Conservation (phyloP, 768 basidiomycete species). For the Lactifluus echinatus region DNA sequence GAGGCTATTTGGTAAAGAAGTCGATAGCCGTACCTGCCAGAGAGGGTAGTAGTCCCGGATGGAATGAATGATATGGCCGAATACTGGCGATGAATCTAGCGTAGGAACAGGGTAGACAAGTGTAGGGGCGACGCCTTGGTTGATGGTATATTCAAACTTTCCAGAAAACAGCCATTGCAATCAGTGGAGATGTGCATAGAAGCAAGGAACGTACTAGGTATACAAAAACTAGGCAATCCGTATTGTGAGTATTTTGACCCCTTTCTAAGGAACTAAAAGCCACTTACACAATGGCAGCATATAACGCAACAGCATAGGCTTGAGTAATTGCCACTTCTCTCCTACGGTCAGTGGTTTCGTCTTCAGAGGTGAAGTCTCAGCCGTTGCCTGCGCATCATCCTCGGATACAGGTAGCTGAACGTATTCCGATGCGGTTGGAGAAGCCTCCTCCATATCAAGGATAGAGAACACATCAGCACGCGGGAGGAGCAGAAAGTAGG, state of each 20-base stretch:
- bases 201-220: conserved; percentile 41
- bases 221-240: conserved; percentile 39
- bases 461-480: conserved; percentile 41
- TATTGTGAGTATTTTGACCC: not conserved
- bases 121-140: conserved; percentile 86
- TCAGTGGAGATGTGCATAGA: not conserved
- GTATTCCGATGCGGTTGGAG: conserved; percentile 30
- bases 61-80: conserved; percentile 72
- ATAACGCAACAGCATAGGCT: conserved; percentile 69
- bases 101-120: conserved; percentile 81
- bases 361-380: conserved; percentile 20
- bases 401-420: conserved; percentile 31
- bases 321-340: conserved; percentile 78
- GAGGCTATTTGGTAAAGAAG: not conserved
- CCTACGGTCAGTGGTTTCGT: conserved; percentile 43
- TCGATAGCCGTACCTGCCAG: conserved; percentile 61
- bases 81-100: conserved; percentile 44
- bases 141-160: conserved; percentile 88
- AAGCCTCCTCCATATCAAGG: conserved; percentile 23
- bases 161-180: not conserved
- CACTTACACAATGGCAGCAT: conserved; percentile 90
- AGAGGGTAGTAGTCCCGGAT: conserved; percentile 92
- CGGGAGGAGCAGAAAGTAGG: conserved; percentile 75
- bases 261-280: not conserved
- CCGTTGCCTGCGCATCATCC: conserved; percentile 23